Percentiles rank a stretch among this genome's conserved stretches.
Evolutionary conservation across 345 rosid genomes (phyloP).

Genomic region (Diplotaxis tenuifolia): DNA sequence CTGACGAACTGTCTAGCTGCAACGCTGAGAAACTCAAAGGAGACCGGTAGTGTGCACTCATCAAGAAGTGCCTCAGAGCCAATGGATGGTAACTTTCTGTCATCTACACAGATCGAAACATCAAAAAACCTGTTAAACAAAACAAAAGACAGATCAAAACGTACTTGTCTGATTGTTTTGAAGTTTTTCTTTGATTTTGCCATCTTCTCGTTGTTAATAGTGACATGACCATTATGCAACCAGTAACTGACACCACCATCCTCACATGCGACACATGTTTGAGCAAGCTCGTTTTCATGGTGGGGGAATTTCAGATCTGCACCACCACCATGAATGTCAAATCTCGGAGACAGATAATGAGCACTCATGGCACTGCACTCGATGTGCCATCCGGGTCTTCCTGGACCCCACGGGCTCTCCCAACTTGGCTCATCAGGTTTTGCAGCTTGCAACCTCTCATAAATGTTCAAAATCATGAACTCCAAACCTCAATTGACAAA

Average conservation of each 20-base stretch:
- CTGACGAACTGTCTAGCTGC: conserved; percentile 76
- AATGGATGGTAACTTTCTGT: too few species aligned
- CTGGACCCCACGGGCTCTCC: conserved; percentile 92
- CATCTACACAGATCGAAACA: too few species aligned
- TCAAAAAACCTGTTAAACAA: too few species aligned
- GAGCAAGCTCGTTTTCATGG: conserved; percentile 92
- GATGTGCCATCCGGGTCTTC: conserved; percentile 98
- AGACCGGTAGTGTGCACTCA: conserved; percentile 83
- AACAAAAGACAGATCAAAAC: conserved; percentile 5
- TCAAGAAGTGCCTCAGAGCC: too few species aligned
- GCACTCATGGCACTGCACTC: conserved; percentile 99
- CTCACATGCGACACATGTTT: conserved; percentile 69
- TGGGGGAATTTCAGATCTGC: conserved; percentile 75
- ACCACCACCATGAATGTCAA: conserved; percentile 92
- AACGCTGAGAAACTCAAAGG: conserved; percentile 59
- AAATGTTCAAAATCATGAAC: too few species aligned
- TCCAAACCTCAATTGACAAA: too few species aligned
- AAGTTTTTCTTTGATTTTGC: conserved; percentile 72
- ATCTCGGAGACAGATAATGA: conserved; percentile 56
- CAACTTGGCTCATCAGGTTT: conserved; percentile 86
- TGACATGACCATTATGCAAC: conserved; percentile 95
- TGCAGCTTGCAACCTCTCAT: conserved; percentile 84
- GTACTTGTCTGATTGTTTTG: conserved; percentile 70
- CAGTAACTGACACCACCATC: conserved; percentile 63
- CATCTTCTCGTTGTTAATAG: conserved; percentile 81